A percentile compares a stretch with the other conserved stretches of the same genome.
These are phyloP conservation scores for Penicillium digitatum DNA, from an alignment of 2,329 filamentous ascomycete species.

Conservation along the genomic window DNA sequence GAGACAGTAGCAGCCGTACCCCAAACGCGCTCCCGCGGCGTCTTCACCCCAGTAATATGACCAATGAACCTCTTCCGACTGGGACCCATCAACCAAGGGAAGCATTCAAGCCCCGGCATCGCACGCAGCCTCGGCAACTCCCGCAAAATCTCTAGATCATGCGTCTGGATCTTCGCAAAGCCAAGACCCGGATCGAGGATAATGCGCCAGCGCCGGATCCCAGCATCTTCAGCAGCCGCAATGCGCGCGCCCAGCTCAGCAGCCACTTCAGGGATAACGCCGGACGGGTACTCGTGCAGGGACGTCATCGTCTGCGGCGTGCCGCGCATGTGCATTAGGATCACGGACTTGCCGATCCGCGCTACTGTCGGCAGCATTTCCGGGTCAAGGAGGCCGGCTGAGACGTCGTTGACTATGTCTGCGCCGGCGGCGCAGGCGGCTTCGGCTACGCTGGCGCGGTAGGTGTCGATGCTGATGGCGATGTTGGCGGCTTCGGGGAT, in stretches of 20 bases:
- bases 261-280: slow-evolving; percentile 62
- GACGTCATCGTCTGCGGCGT: slow-evolving; percentile 75
- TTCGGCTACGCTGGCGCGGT: slow-evolving; percentile 76
- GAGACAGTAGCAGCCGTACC: slow-evolving; percentile 87
- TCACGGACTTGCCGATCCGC: slow-evolving; percentile 69
- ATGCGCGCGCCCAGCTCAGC: slow-evolving; percentile 68
- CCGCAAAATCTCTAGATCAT: slow-evolving; percentile 78
- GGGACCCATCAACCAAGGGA: slow-evolving; percentile 86
- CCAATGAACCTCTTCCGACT: slow-evolving; percentile 91
- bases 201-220: slow-evolving; percentile 87
- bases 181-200: slow-evolving; percentile 91
- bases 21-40: slow-evolving; percentile 68
- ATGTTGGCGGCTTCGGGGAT: slow-evolving; percentile 59
- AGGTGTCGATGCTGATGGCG: slow-evolving; percentile 89
- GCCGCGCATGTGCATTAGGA: slow-evolving; percentile 92
- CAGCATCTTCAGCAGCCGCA: slow-evolving; percentile 70
- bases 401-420: slow-evolving; percentile 93
- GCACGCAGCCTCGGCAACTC: slow-evolving; percentile 59
- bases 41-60: slow-evolving; percentile 68
- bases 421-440: slow-evolving; percentile 73
- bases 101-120: slow-evolving; percentile 46
- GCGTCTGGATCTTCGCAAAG: slow-evolving; percentile 77
- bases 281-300: slow-evolving; percentile 64
- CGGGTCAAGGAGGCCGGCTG: slow-evolving; percentile 71
- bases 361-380: slow-evolving; percentile 81